phyloP scores from a whole-genome alignment of 176 grass and related monocot genomes.

The Avena insularis region DNA sequence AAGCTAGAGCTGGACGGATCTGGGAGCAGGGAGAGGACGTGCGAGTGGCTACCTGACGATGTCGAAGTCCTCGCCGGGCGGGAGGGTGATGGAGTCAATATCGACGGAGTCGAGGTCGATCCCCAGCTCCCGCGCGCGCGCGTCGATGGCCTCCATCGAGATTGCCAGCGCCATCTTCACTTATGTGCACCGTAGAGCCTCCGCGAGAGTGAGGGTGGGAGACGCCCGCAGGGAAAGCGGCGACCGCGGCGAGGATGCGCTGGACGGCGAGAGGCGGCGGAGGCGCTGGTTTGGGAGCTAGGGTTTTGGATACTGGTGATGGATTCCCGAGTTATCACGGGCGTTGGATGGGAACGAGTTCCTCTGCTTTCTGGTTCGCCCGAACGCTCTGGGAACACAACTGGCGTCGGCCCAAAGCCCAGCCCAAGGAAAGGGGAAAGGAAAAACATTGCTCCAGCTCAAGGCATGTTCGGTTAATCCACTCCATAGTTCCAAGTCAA shows the following conservation, averaged over 20 bases:
- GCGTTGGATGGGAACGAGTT: not conserved
- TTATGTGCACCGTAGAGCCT: constrained; percentile 34
- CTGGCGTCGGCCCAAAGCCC: too few species aligned
- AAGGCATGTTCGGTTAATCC: too few species aligned
- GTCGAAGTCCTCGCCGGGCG: constrained; percentile 71
- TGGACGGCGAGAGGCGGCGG: not conserved
- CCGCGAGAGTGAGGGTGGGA: not conserved
- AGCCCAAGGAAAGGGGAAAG: too few species aligned
- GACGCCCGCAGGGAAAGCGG: not conserved
- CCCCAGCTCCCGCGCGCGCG: constrained; percentile 48
- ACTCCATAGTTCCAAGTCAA: too few species aligned
- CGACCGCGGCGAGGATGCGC: not conserved
- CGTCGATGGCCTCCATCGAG: constrained; percentile 66
- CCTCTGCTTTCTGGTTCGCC: too few species aligned
- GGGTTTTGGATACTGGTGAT: constrained; percentile 12
- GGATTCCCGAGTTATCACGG: not conserved
- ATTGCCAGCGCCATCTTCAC: constrained; percentile 62
- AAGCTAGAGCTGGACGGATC: not conserved
- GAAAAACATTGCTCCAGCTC: too few species aligned
- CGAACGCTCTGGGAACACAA: too few species aligned
- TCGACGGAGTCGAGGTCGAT: constrained; percentile 70
- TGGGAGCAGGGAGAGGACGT: not conserved
- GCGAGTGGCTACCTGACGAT: constrained; percentile 59
- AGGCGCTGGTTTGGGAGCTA: not conserved
- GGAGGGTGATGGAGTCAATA: constrained; percentile 69